Evolutionary conservation across 202 grass and related monocot genomes (phyloP).

Genomic region (Panicum virgatum): DNA sequence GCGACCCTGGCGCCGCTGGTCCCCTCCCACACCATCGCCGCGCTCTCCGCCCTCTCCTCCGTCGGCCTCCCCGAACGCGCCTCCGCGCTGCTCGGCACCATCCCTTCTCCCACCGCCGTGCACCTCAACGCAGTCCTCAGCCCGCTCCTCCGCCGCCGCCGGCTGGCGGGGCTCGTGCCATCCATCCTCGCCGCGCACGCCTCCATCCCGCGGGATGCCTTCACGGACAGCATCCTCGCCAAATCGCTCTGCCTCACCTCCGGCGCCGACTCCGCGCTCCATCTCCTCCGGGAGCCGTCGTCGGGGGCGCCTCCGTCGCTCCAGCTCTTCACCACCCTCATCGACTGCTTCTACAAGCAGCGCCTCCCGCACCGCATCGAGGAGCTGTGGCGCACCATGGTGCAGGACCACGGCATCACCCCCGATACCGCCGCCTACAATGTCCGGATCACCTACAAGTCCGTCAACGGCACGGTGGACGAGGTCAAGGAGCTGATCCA

Average conservation of each 20-base stretch:
- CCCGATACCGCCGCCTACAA: slow-evolving; percentile 69
- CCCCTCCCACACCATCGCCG: slow-evolving; percentile 31
- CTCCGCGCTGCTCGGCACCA: slow-evolving; percentile 40
- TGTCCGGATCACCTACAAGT: slow-evolving; percentile 57
- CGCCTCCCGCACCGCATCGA: slow-evolving; percentile 56
- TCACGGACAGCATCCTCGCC: slow-evolving; percentile 68
- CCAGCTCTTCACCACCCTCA: slow-evolving; percentile 64
- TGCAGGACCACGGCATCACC: slow-evolving; percentile 48
- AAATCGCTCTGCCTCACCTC: slow-evolving; percentile 69
- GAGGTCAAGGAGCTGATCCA: slow-evolving; percentile 61
- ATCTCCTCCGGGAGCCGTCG: slow-evolving; percentile 52
- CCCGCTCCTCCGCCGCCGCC: slow-evolving; percentile 57
- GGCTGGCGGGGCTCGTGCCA: slow-evolving; percentile 46
- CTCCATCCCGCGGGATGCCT: slow-evolving; percentile 52
- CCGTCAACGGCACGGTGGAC: slow-evolving; percentile 47
- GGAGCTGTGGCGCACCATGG: slow-evolving; percentile 76
- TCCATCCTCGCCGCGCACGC: slow-evolving; percentile 53
- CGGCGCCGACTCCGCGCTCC: slow-evolving; percentile 56
- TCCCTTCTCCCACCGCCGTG: slow-evolving; percentile 48
- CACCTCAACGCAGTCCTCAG: slow-evolving; percentile 67
- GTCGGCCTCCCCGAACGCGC: slow-evolving; percentile 67
- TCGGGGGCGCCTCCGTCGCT: slow-evolving; percentile 27
- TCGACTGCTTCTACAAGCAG: slow-evolving; percentile 91
- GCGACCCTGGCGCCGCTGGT: slow-evolving; percentile 56
- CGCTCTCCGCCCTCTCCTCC: slow-evolving; percentile 52